phyloP scores from a whole-genome alignment of 2,329 filamentous ascomycete species.

The Aspergillus viridinutans region DNA sequence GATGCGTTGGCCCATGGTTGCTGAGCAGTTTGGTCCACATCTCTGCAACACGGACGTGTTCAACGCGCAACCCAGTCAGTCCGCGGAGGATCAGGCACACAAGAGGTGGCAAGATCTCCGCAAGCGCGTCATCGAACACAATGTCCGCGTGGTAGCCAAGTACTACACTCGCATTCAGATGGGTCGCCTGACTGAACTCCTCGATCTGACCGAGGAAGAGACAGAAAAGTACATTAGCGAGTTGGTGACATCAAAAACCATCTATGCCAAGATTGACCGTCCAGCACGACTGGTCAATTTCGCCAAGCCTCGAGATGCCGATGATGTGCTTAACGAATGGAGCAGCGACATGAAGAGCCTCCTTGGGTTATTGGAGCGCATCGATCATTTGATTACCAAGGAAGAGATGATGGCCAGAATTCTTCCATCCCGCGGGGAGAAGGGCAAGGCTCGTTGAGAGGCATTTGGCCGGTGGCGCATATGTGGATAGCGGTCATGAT shows the following conservation, averaged over 20 bases:
- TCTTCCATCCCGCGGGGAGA: slow-evolving; percentile 54
- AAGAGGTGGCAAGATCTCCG: slow-evolving; percentile 90
- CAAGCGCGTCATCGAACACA: slow-evolving; percentile 98
- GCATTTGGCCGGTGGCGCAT: background rate
- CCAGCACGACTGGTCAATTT: slow-evolving; percentile 91
- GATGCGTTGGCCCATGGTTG: slow-evolving; percentile 96
- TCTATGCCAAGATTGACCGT: slow-evolving; percentile 95
- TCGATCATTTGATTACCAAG: slow-evolving; percentile 98
- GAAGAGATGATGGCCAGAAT: slow-evolving; percentile 99
- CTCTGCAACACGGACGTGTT: slow-evolving; percentile 89
- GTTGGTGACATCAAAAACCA: slow-evolving; percentile 93
- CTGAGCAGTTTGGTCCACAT: slow-evolving; percentile 82
- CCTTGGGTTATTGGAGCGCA: slow-evolving; percentile 77
- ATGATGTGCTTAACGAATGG: slow-evolving; percentile 98
- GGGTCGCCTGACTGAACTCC: slow-evolving; percentile 79
- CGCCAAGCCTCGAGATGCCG: slow-evolving; percentile 87
- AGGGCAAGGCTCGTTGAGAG: slow-evolving; percentile 35
- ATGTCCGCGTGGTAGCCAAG: slow-evolving; percentile 93
- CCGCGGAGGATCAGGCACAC: slow-evolving; percentile 73
- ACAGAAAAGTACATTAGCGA: slow-evolving; percentile 99
- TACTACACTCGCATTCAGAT: slow-evolving; percentile 98
- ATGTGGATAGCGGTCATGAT: slow-evolving; percentile 6
- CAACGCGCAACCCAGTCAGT: slow-evolving; percentile 58
- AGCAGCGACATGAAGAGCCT: slow-evolving; percentile 96
- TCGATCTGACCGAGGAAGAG: slow-evolving; percentile 90